Evolutionary conservation across 371 early-diverging fungal species (phyloP), one percentile per base, ranked within the genome.

Genomic region (Mortierella sp.): DNA sequence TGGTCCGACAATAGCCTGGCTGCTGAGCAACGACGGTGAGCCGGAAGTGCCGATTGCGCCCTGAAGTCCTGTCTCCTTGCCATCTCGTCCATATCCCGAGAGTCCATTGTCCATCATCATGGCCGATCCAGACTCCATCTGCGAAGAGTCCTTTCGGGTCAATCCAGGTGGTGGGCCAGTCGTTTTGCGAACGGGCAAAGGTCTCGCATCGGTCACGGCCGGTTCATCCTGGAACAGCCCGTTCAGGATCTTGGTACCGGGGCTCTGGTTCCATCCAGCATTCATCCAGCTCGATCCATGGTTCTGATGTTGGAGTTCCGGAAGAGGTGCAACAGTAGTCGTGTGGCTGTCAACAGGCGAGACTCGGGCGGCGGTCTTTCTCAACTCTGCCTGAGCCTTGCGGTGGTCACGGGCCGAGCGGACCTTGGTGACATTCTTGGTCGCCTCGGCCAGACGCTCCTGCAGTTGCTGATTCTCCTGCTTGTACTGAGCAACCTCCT

Each of bases 391-490:
- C 47, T 77, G 70, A 0, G 73, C 55, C 39, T 50, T 66, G 10
- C 76, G 64, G 8, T 50, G 11, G 37, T 78, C 84, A 11, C 66
- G 76, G 8, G 72, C 73, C 0, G 66, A 44, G 34, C 73, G 68
- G 39, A 68, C 76, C 44, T 75, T 67, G 53, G 55, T 63, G 9
- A 83, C 76, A 29, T 67, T 79, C 70, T 79, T 83, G 58, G 76
- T 68, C 1, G 64, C 79, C 61, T 83, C 79, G 8, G 75, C 31
- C 11, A 83, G 63, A 44, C 76, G 75, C 13, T 83, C 84, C 66
- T 79, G 84, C 11, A 83, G 31, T 34, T 79, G 79, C 14, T 70
- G 76, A 29, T 83, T 83, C 31, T 83, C 84, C 2, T 66, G 24
- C 10, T 72, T 75, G 63, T 70, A 76, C 67, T 79, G 84, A 39